Conservation (phyloP, 2,329 filamentous ascomycete species). For the Chaetothyriales sp. region DNA sequence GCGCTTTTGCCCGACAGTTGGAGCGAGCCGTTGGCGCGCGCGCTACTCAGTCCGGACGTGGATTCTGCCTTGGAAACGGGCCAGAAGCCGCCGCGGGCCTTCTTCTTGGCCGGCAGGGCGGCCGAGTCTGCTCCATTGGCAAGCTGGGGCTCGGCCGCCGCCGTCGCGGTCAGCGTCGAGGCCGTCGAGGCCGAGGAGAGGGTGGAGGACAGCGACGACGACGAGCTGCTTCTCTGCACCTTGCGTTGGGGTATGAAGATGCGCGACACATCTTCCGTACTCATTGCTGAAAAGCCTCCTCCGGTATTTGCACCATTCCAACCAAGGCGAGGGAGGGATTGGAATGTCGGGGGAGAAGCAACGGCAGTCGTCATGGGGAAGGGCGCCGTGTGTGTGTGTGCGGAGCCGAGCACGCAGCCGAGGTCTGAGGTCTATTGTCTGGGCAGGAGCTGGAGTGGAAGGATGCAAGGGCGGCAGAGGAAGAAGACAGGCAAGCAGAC, state of each 20-base stretch:
- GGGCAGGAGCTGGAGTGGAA: background rate
- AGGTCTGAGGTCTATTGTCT: conserved; percentile 1
- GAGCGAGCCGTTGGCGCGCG: conserved; percentile 48
- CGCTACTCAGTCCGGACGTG: conserved; percentile 47
- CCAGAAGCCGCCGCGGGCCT: conserved; percentile 44
- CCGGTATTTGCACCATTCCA: conserved; percentile 47
- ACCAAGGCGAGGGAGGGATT: conserved; percentile 47
- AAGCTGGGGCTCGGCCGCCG: conserved; percentile 22
- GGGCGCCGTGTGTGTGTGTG: background rate
- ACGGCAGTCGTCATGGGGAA: conserved; percentile 48
- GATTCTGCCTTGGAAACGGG: conserved; percentile 53
- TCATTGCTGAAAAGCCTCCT: conserved; percentile 56
- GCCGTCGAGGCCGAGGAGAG: conserved; percentile 43
- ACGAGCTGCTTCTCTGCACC: conserved; percentile 77
- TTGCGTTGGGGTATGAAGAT: conserved; percentile 79
- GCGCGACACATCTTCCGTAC: conserved; percentile 68
- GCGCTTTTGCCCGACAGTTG: conserved; percentile 18
- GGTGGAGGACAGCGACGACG: conserved; percentile 59
- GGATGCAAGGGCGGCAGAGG: background rate
- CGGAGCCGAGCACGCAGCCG: background rate
- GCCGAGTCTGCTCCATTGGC: conserved; percentile 24
- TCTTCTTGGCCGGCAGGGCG: conserved; percentile 33
- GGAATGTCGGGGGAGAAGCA: conserved; percentile 50
- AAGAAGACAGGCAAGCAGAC: conserved; percentile 8
- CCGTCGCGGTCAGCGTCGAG: conserved; percentile 16